Evolutionary conservation across 1,284 basidiomycete genomes (phyloP).

Genomic region (Pascua guehoae): DNA sequence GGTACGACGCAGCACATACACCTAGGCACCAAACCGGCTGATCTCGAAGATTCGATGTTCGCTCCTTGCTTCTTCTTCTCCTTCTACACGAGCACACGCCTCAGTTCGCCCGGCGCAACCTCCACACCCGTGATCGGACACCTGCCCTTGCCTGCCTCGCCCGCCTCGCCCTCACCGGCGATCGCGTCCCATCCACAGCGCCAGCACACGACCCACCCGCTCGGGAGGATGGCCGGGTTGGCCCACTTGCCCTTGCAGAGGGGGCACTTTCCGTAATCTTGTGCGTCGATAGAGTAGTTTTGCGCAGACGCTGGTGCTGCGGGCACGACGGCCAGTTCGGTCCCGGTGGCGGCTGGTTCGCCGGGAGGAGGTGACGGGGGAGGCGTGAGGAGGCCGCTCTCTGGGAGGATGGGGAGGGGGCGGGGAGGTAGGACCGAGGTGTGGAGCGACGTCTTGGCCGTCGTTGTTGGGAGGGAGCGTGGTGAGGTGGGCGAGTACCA

Average conservation of each 20-base stretch:
- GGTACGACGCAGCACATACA: not conserved
- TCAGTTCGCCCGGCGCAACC: conserved; percentile 70
- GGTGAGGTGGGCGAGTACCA: conserved; percentile 97
- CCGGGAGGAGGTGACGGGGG: conserved; percentile 46
- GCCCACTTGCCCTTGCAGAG: conserved; percentile 71
- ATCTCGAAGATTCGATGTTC: not conserved
- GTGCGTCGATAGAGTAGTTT: conserved; percentile 27
- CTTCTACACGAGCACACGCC: conserved; percentile 71
- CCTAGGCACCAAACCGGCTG: not conserved
- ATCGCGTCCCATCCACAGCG: conserved; percentile 84
- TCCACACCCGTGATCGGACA: conserved; percentile 85
- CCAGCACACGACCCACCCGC: conserved; percentile 95
- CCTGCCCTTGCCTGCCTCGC: conserved; percentile 50
- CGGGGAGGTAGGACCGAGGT: conserved; percentile 70
- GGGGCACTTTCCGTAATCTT: conserved; percentile 75
- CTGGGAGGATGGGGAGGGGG: conserved; percentile 56
- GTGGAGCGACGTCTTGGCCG: conserved; percentile 58
- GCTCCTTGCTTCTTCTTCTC: not conserved
- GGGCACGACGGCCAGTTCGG: conserved; percentile 29
- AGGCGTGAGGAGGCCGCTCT: conserved; percentile 25
- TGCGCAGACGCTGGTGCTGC: conserved; percentile 36
- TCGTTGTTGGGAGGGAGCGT: conserved; percentile 65
- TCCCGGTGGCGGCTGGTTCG: no score
- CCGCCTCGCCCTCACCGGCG: conserved; percentile 54
- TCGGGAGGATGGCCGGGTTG: conserved; percentile 86